Evolutionary conservation across 164 flowering plant species (phyloP).

Genomic region (Tetrastigma voinierianum): DNA sequence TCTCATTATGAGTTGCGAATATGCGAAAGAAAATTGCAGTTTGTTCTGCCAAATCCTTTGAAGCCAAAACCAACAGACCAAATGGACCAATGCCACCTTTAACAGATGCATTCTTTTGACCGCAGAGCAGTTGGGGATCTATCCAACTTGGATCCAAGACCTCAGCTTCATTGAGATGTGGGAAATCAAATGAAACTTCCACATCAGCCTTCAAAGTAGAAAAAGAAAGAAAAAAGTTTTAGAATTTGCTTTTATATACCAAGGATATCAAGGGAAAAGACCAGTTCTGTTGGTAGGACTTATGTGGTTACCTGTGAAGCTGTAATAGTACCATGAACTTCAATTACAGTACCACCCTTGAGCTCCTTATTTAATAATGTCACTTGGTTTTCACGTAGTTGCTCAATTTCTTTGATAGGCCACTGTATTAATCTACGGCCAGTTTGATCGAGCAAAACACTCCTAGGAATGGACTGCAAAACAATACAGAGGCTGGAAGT

Average conservation of each 20-base stretch:
- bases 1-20: slow-evolving; percentile 22
- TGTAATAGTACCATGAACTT: slow-evolving; percentile 7
- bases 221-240: background rate
- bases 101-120: slow-evolving; percentile 26
- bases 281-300: background rate
- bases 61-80: slow-evolving; percentile 34
- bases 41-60: slow-evolving; percentile 24
- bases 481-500: background rate
- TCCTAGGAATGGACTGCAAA: slow-evolving; percentile 53
- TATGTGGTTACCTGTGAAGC: slow-evolving; percentile 5
- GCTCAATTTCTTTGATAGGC: slow-evolving; percentile 53
- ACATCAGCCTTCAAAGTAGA: slow-evolving; percentile 11
- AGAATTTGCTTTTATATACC: background rate
- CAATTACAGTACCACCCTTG: slow-evolving; percentile 15
- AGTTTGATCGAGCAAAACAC: slow-evolving; percentile 38
- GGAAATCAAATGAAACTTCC: slow-evolving; percentile 15
- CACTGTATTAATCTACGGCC: slow-evolving; percentile 56
- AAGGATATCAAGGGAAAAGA: background rate
- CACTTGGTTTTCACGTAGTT: slow-evolving; percentile 20
- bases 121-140: slow-evolving; percentile 31
- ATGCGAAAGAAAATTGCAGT: slow-evolving; percentile 38
- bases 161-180: slow-evolving; percentile 16
- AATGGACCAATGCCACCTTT: slow-evolving; percentile 36
- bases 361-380: background rate
- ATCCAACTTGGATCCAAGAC: slow-evolving; percentile 21